A percentile compares a stretch with the other conserved stretches of the same genome.
Conservation (phyloP, 2,329 filamentous ascomycete species). For the Cercospora janseana region DNA sequence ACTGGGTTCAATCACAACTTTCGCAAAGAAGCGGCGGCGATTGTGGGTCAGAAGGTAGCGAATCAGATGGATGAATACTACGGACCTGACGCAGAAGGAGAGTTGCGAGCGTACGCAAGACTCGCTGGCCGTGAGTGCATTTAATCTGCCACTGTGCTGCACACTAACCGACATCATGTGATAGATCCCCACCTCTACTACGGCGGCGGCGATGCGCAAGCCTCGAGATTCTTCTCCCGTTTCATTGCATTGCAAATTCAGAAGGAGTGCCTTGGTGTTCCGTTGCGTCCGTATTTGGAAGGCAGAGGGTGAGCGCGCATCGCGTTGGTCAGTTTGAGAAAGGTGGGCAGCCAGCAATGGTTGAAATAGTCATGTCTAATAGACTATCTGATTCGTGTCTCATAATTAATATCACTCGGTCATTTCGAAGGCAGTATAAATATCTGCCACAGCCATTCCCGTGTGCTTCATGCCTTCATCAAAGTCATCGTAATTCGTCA, state of each 20-base stretch:
- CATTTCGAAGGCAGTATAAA: no score
- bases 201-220: constrained; percentile 45
- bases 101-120: constrained; percentile 46
- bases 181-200: constrained; percentile 46
- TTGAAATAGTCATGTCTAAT: background rate
- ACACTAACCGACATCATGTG: constrained; percentile 9
- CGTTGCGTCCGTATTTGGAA: constrained; percentile 15
- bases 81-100: constrained; percentile 49
- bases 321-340: no score
- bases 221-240: constrained; percentile 50
- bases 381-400: no score
- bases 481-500: no score
- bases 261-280: constrained; percentile 16
- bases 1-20: constrained; percentile 50
- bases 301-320: background rate
- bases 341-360: no score
- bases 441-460: no score
- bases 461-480: no score
- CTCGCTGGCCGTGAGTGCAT: constrained; percentile 40
- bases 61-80: constrained; percentile 46
- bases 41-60: constrained; percentile 45
- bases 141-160: background rate
- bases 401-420: no score
- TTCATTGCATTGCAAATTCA: constrained; percentile 50
- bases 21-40: constrained; percentile 39